Evolutionary conservation across 169 alveolate species (phyloP).

Genomic region (Babesia caballi): DNA sequence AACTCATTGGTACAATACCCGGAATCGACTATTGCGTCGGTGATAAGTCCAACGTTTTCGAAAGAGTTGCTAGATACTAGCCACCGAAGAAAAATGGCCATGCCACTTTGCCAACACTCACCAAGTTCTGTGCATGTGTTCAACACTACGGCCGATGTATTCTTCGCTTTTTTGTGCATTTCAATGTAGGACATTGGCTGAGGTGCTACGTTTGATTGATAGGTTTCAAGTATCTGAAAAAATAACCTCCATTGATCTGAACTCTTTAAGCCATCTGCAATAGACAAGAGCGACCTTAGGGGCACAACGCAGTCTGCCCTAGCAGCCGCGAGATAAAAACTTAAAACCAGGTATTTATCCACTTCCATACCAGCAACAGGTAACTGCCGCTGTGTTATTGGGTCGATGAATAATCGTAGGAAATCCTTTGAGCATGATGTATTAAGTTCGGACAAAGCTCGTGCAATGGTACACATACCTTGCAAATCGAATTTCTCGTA

Average conservation of each 20-base stretch:
- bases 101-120: neutral
- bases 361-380: neutral
- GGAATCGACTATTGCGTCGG: slow-evolving; percentile 7
- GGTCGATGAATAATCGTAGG: neutral
- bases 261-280: neutral
- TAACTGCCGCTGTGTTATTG: neutral
- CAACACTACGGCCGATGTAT: neutral
- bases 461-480: neutral
- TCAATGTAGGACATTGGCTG: neutral
- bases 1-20: neutral
- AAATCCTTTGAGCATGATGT: neutral
- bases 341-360: neutral
- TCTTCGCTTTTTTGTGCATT: neutral
- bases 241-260: neutral
- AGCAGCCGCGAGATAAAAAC: neutral
- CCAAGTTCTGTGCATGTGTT: neutral
- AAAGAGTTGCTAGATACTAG: neutral
- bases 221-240: neutral
- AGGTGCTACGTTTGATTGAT: neutral
- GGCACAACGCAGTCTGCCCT: neutral
- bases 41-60: slow-evolving; percentile 1
- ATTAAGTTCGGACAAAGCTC: neutral
- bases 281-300: neutral
- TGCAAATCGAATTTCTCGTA: neutral
- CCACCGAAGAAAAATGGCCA: neutral